Evolutionary conservation across 768 basidiomycete genomes (phyloP), one percentile per base, ranked within the genome.

Genomic region (Suillus americanus): DNA sequence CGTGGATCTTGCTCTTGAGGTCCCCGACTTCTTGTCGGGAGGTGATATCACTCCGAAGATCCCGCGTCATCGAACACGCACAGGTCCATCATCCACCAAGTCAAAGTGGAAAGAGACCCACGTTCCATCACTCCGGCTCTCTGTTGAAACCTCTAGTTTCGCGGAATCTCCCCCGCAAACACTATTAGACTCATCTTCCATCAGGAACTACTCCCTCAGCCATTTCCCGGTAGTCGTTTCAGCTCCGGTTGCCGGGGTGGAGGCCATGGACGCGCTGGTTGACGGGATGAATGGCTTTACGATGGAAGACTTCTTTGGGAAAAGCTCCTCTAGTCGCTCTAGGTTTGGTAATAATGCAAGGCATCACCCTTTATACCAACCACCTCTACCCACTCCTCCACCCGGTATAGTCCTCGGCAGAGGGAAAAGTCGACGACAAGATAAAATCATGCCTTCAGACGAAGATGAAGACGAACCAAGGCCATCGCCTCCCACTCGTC

Each of bases 231-330:
- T 89, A 30, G 73, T 91, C 33, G 92, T 94, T 23, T 85, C 91
- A 51, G 91, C 92, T 23, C 91, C 91, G 5, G 78, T 90, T 8
- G 75, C 91, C 6, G 92, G 91, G 2, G 91, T 95, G 10, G 92
- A 94, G 77, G 87, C 87, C 10, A 90, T 95, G 88, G 93, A 95
- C 73, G 93, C 93, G 14, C 76, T 95, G 61, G 93, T 95, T 8
- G 92, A 94, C 68, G 91, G 90, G 10, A 94, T 95, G 93, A 95
- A 94, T 71, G 89, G 89, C 33, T 74, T 74, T 35, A 80, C 76
- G 41, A 84, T 82, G 51, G 88, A 91, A 62, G 82, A 87, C 66
- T 75, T 86, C 62, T 80, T 85, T 66, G 79, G 70, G 61, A 79
- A 69, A 51, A 77, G 79, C 60, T 67, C 81, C 16, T 81, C 84